Conservation (phyloP, 108 stramenopile genomes). For the Fragilaria crotonensis region DNA sequence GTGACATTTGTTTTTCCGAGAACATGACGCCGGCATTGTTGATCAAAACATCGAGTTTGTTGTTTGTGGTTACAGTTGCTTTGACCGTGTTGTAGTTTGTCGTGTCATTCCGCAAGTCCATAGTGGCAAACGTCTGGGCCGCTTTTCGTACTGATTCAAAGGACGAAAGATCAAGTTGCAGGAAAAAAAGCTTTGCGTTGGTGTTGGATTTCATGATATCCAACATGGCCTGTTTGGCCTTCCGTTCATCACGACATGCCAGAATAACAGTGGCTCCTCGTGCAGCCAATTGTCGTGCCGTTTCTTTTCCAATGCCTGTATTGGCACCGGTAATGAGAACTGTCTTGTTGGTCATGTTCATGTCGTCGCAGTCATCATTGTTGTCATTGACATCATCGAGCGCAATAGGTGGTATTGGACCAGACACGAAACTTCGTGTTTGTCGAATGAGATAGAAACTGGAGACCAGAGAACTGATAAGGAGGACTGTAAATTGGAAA, state of each 20-base stretch:
- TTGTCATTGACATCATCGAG: too few relatives aligned
- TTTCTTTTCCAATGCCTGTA: constrained; percentile 76
- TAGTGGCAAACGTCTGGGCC: constrained; percentile 3
- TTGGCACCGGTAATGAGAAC: constrained; percentile 80
- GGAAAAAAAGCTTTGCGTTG: constrained; percentile 17
- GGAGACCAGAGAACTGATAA: too few relatives aligned
- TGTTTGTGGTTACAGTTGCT: neutral
- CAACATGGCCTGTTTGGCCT: constrained; percentile 48
- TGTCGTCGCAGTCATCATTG: too few relatives aligned
- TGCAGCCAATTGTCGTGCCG: constrained; percentile 53
- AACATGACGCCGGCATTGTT: constrained; percentile 89
- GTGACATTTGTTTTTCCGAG: constrained; percentile 30
- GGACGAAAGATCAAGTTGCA: constrained; percentile 53
- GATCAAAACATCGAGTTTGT: constrained; percentile 55
- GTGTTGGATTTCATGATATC: constrained; percentile 20
- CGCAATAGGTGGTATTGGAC: constrained; percentile 8
- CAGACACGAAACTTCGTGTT: constrained; percentile 11
- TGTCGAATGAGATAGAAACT: neutral
- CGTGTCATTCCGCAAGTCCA: constrained; percentile 7
- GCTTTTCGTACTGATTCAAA: constrained; percentile 45
- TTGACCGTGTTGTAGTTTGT: neutral
- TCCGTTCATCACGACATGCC: constrained; percentile 48
- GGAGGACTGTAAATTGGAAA: too few relatives aligned
- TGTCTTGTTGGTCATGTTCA: constrained; percentile 22
- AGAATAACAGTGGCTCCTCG: constrained; percentile 68